Base-by-base conservation (phyloP, 2,329 filamentous ascomycete genomes). In the Reticulascus tulasneorum region DNA sequence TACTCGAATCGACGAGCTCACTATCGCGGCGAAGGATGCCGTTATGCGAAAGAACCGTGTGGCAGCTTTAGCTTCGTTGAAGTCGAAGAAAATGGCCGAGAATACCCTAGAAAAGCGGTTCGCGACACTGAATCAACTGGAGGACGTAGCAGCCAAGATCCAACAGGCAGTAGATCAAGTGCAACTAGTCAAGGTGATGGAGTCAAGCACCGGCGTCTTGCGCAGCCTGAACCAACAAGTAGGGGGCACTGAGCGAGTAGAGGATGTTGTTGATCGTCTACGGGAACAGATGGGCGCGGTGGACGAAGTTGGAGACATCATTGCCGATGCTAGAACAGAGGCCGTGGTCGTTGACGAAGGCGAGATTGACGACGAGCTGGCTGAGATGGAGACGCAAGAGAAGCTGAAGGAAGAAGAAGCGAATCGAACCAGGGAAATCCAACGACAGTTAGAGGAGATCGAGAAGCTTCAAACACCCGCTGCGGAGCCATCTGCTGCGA, bases 281-380 rank as follows among this genome's bases (percentile, higher is more conserved):
- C 75, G 84, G 34, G 83, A 90, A 49, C 82, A 94, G 63, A 93
- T 93, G 78, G 74, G 67, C 33, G 79, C 84, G 49, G 80, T 84
- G 17, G 89, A 96, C 54, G 91, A 97, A 63, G 77, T 97, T 16
- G 79, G 80, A 19, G 77, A 74, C 37, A 82, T 91, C 25, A 74
- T 97, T 44, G 79, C 81, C 34, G 87, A 93, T 48, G 60, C 63
- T 7, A n/a, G n/a, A n/a, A n/a, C n/a, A n/a, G 70, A 64, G 10
- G 66, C 63, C 11, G 55, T 50, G 25, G 59, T 58, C 2, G 69
- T 94, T 21, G 87, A 95, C 56, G 90, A 95, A 53, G 73, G 55
- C 15, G 90, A 94, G 57, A 78, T 97, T 37, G 89, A 96, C 48
- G 85, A 91, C 42, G 91, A 96, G 64, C 72, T 97, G 29, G 84